Evolutionary conservation across 2,329 filamentous ascomycete species (phyloP).

Genomic region (Ophiostoma tasmaniense): DNA sequence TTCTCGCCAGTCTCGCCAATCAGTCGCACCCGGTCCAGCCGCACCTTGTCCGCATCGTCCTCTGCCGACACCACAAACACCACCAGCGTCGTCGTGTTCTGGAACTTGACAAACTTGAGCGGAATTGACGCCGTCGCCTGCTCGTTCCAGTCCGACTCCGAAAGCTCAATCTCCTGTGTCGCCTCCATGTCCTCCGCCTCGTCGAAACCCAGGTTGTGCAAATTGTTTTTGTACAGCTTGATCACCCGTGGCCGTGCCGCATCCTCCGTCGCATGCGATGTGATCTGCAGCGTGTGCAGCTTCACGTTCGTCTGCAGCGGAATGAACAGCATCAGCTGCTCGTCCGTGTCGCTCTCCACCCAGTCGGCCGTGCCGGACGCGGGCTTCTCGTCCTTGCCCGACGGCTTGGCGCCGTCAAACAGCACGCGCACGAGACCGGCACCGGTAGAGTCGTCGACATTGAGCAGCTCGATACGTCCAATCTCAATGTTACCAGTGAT

Average conservation of each 20-base stretch:
- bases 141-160: slow-evolving; percentile 70
- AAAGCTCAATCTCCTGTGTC: slow-evolving; percentile 71
- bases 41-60: slow-evolving; percentile 72
- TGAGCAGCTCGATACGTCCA: slow-evolving; percentile 75
- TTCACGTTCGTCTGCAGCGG: slow-evolving; percentile 85
- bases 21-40: slow-evolving; percentile 68
- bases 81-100: slow-evolving; percentile 79
- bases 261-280: slow-evolving; percentile 69
- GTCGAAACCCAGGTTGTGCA: slow-evolving; percentile 87
- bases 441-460: slow-evolving; percentile 68
- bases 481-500: slow-evolving; percentile 75
- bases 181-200: slow-evolving; percentile 81
- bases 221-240: slow-evolving; percentile 77
- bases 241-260: slow-evolving; percentile 70
- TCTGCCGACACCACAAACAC: slow-evolving; percentile 85
- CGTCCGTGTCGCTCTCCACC: slow-evolving; percentile 94
- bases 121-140: slow-evolving; percentile 64
- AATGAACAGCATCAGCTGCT: slow-evolving; percentile 87
- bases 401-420: slow-evolving; percentile 36
- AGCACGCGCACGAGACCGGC: slow-evolving; percentile 60
- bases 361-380: slow-evolving; percentile 61
- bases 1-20: slow-evolving; percentile 89
- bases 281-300: slow-evolving; percentile 75
- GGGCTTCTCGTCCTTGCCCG: slow-evolving; percentile 51
- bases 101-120: slow-evolving; percentile 93